Percentiles rank a stretch among this genome's conserved stretches.
phyloP scores from a whole-genome alignment of 2,329 filamentous ascomycete genomes.

The Dothistroma septosporum region DNA sequence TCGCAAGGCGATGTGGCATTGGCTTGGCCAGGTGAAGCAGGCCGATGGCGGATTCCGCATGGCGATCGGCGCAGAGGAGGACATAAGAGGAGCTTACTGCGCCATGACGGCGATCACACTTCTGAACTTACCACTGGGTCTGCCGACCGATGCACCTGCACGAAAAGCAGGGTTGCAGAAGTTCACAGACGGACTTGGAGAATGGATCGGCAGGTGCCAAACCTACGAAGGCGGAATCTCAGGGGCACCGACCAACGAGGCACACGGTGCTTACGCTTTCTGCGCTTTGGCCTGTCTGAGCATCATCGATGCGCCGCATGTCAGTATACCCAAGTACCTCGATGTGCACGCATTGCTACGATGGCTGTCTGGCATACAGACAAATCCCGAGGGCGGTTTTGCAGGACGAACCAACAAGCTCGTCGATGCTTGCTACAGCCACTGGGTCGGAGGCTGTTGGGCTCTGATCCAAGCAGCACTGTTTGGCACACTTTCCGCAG shows the following conservation, averaged over 20 bases:
- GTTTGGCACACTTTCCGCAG: constrained; percentile 46
- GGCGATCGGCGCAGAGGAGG: constrained; percentile 80
- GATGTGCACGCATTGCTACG: constrained; percentile 71
- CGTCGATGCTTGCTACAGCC: constrained; percentile 96
- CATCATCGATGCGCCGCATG: constrained; percentile 74
- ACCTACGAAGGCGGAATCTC: constrained; percentile 94
- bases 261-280: constrained; percentile 94
- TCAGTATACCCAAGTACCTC: constrained; percentile 70
- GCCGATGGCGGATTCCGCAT: constrained; percentile 85
- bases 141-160: constrained; percentile 69
- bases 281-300: constrained; percentile 86
- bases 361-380: constrained; percentile 87
- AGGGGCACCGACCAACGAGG: constrained; percentile 78
- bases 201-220: constrained; percentile 84
- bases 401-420: constrained; percentile 95
- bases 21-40: constrained; percentile 83
- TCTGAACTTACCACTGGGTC: constrained; percentile 73
- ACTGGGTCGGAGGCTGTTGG: constrained; percentile 97
- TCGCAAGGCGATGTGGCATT: constrained; percentile 82
- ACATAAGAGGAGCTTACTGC: constrained; percentile 92
- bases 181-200: constrained; percentile 68
- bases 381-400: constrained; percentile 86
- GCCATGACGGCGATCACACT: constrained; percentile 79
- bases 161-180: constrained; percentile 58
- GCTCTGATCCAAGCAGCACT: constrained; percentile 79